phyloP scores from a whole-genome alignment of 1,284 basidiomycete species.

The Sparassis latifolia region DNA sequence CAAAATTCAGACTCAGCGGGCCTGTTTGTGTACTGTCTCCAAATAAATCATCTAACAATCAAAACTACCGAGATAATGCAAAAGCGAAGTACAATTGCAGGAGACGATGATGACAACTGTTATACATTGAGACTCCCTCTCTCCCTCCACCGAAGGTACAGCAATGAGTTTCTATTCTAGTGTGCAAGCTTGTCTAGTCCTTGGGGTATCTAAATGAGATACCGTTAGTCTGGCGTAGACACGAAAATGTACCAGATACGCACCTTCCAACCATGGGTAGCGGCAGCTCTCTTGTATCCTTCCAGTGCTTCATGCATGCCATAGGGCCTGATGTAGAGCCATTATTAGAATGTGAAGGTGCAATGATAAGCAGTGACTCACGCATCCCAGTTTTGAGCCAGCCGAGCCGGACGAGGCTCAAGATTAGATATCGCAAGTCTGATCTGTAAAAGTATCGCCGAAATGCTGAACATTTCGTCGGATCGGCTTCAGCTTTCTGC shows the following conservation, averaged over 20 bases:
- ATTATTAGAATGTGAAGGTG: too few relatives aligned
- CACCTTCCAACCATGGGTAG: conserved; percentile 53
- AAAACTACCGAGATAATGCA: too few relatives aligned
- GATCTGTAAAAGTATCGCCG: conserved; percentile 57
- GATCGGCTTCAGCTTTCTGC: neutral
- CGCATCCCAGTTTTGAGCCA: conserved; percentile 36
- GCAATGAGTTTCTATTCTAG: neutral
- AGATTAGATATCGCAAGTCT: conserved; percentile 54
- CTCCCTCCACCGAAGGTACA: too few relatives aligned
- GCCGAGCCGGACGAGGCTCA: conserved; percentile 49
- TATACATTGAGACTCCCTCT: too few relatives aligned
- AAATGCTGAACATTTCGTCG: conserved; percentile 33
- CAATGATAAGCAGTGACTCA: conserved; percentile 10
- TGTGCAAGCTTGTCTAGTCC: conserved; percentile 10
- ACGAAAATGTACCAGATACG: neutral
- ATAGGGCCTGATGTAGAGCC: conserved; percentile 36
- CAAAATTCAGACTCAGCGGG: too few relatives aligned
- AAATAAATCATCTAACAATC: too few relatives aligned
- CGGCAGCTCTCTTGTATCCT: conserved; percentile 53
- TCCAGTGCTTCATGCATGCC: conserved; percentile 43
- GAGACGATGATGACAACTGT: too few relatives aligned
- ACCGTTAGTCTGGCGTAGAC: neutral
- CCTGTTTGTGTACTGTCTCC: too few relatives aligned
- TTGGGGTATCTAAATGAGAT: conserved; percentile 5
- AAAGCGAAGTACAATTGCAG: too few relatives aligned